Evolutionary conservation across 306 rosid genomes (phyloP), one percentile per base, ranked within the genome.

Genomic region (Malus sieversii): DNA sequence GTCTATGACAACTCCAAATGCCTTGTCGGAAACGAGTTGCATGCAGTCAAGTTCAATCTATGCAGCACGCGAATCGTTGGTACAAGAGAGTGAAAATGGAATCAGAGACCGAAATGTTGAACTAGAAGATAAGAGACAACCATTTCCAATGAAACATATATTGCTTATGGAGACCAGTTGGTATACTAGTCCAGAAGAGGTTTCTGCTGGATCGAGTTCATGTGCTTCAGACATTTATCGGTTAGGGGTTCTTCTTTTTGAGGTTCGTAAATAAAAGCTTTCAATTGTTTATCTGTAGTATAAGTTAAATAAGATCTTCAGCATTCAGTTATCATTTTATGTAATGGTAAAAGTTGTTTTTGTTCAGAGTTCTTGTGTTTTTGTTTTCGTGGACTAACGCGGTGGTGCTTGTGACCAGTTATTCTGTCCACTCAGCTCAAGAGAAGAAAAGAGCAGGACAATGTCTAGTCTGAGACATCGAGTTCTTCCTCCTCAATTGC

Each of bases 401-500:
- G 58, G 74, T 81, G 72, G 59, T 78, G 70, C 78, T 53, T 88
- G 82, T 86, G 80, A 76, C 33, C 93, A 95, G 99, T 79, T 95
- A 82, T 95, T 95, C 84, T 95, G 97, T 82, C 91, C 97, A 30
- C 86, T 86, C 69, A 80, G 88, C 86, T 84, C 97, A 58, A 89
- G 93, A 85, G 97, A 95, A 83, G 99, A 89, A 74, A 92, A 92
- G 81, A 85, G 92, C 73, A 83, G 87, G 74, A 90, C 96, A 32
- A 95, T 95, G 99, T 92, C 96, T 70, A 90, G 91, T 86, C 86
- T 95, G 70, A 89, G 99, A 78, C 97, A 95, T 74, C 85, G 99
- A 83, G 97, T 95, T 82, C 97, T 95, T 84, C 97, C 99, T 82
- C 97, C 99, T n/a, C 97, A 87, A n/a, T 72, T 95, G 78, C 93